Conservation (phyloP, 768 basidiomycete genomes). For the Leccinum subtestaceum region DNA sequence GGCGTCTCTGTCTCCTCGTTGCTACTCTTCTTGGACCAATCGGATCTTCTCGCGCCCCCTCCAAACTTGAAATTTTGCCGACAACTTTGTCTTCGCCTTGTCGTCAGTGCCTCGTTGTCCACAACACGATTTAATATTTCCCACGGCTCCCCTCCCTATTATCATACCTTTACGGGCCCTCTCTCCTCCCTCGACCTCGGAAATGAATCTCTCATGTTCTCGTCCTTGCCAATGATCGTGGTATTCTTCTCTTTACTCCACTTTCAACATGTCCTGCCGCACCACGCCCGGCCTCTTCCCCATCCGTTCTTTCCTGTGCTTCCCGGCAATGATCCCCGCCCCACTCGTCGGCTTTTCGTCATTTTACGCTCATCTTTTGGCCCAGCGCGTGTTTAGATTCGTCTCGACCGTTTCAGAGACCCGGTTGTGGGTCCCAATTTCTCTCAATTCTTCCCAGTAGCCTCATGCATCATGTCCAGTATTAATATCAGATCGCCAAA, state of each 20-base stretch:
- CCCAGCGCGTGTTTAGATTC: background rate
- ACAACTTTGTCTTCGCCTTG: constrained; percentile 15
- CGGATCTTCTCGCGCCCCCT: background rate
- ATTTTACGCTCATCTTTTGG: background rate
- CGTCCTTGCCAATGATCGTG: constrained; percentile 24
- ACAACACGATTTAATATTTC: constrained; percentile 4
- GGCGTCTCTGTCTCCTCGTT: constrained; percentile 22
- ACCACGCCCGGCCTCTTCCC: constrained; percentile 18
- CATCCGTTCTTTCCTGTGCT: constrained; percentile 4
- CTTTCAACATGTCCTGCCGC: constrained; percentile 29
- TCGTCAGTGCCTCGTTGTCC: constrained; percentile 21
- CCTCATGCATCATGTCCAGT: constrained; percentile 30
- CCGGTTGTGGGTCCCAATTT: background rate
- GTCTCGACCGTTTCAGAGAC: background rate
- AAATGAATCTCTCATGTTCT: constrained; percentile 36
- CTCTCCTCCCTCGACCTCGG: constrained; percentile 24
- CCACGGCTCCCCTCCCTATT: constrained; percentile 19
- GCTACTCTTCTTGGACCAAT: constrained; percentile 8
- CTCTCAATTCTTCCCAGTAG: constrained; percentile 8
- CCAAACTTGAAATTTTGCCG: constrained; percentile 10
- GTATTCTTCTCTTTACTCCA: constrained; percentile 29
- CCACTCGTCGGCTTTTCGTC: constrained; percentile 1
- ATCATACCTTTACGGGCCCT: constrained; percentile 18
- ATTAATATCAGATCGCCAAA: constrained; percentile 33
- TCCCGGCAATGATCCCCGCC: constrained; percentile 24